Conservation (phyloP, 2,329 filamentous ascomycete species). For the Acrodontium crateriforme region DNA sequence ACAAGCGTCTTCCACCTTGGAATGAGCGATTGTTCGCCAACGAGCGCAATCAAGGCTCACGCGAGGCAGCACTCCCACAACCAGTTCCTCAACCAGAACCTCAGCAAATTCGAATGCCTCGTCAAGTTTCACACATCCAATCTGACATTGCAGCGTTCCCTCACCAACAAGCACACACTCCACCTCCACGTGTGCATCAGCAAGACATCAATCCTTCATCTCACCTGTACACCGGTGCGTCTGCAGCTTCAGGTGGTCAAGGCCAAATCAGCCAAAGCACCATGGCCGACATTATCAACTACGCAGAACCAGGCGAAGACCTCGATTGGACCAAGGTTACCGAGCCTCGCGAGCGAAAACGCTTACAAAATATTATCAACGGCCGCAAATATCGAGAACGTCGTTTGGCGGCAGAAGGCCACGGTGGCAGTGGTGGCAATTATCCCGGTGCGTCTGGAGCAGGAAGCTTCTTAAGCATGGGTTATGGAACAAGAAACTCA, state of each 20-base stretch:
- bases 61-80: slow-evolving; percentile 13
- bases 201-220: slow-evolving; percentile 16
- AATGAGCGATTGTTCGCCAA: slow-evolving; percentile 51
- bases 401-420: slow-evolving; percentile 22
- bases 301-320: slow-evolving; percentile 26
- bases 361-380: slow-evolving; percentile 27
- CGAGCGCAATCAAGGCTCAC: slow-evolving; percentile 26
- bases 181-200: slow-evolving; percentile 5
- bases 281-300: slow-evolving; percentile 23
- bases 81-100: slow-evolving; percentile 1
- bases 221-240: slow-evolving; percentile 22
- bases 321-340: slow-evolving; percentile 26
- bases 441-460: slow-evolving; percentile 21
- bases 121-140: slow-evolving; percentile 15
- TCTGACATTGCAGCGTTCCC: slow-evolving; percentile 19
- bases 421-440: slow-evolving; percentile 21
- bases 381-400: slow-evolving; percentile 26
- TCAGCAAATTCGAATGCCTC: slow-evolving; percentile 6
- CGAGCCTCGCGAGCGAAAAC: slow-evolving; percentile 24
- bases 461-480: slow-evolving; percentile 17
- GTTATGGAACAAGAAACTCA: slow-evolving; percentile 12
- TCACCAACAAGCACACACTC: slow-evolving; percentile 5
- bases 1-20: slow-evolving; percentile 69
- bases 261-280: slow-evolving; percentile 20
- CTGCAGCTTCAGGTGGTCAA: slow-evolving; percentile 15